Evolutionary conservation across 345 rosid species (phyloP).

Genomic region (Boechera divaricarpa): DNA sequence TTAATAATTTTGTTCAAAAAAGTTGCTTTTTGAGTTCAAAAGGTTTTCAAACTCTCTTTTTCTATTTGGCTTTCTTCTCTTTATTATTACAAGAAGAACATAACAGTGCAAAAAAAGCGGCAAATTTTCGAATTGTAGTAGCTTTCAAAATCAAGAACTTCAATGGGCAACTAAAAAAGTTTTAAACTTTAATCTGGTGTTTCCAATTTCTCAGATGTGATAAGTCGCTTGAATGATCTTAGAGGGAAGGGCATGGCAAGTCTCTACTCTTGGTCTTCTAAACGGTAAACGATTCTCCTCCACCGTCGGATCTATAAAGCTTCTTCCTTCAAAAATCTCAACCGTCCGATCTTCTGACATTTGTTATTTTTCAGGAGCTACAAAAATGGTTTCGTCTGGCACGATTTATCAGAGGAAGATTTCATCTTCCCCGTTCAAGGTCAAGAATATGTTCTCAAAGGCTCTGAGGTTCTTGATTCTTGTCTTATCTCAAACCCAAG

Average conservation of each 20-base stretch:
- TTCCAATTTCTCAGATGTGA: constrained; percentile 64
- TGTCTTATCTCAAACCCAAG: constrained; percentile 43
- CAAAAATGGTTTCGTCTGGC: constrained; percentile 97
- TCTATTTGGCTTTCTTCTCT: constrained; percentile 32
- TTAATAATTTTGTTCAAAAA: not conserved
- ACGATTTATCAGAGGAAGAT: constrained; percentile 79
- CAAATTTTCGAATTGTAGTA: constrained; percentile 35
- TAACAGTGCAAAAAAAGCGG: constrained; percentile 36
- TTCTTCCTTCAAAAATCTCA: not conserved
- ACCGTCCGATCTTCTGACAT: constrained; percentile 21
- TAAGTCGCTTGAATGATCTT: constrained; percentile 72
- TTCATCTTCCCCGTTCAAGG: constrained; percentile 85
- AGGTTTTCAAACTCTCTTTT: constrained; percentile 24
- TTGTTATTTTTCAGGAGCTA: constrained; percentile 61
- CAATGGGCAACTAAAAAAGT: not conserved
- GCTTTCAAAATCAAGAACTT: constrained; percentile 16
- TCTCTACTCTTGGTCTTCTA: constrained; percentile 93
- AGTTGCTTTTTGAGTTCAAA: constrained; percentile 36
- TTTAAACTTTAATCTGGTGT: not conserved
- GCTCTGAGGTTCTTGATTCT: constrained; percentile 77
- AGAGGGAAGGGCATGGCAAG: constrained; percentile 91
- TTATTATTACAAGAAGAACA: constrained; percentile 19
- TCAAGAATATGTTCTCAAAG: constrained; percentile 90
- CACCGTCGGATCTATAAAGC: constrained; percentile 29
- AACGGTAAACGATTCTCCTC: constrained; percentile 57